A percentile compares a stretch with the other conserved stretches of the same genome.
These are phyloP conservation scores for Diaporthe aspalathi DNA, from an alignment of 2,329 filamentous ascomycete species.

Conservation along the genomic window DNA sequence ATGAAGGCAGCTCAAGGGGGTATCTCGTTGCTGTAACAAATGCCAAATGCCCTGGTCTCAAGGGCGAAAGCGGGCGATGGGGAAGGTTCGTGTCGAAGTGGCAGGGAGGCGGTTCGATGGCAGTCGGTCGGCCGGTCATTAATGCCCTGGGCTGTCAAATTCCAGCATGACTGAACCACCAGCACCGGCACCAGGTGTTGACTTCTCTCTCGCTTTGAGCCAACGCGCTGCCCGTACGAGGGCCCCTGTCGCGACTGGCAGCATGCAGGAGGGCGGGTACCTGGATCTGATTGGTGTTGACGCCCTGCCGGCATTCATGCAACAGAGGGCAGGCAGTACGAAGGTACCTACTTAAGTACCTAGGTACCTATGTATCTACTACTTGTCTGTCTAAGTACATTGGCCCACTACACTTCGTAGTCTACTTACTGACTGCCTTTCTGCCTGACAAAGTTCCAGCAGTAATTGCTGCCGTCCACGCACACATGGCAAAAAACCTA, in stretches of 20 bases:
- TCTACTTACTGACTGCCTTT: too few species aligned
- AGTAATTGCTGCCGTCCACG: not conserved
- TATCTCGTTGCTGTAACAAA: slow-evolving; percentile 37
- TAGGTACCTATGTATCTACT: not conserved
- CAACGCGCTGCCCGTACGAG: slow-evolving; percentile 38
- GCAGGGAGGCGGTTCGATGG: slow-evolving; percentile 20
- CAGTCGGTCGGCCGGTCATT: slow-evolving; percentile 6
- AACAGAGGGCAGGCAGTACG: not conserved
- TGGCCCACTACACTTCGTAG: too few species aligned
- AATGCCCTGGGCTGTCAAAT: slow-evolving; percentile 20
- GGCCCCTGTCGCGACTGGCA: slow-evolving; percentile 38
- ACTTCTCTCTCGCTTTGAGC: slow-evolving; percentile 36
- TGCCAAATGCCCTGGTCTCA: slow-evolving; percentile 31
- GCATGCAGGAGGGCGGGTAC: slow-evolving; percentile 25
- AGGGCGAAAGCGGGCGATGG: slow-evolving; percentile 20
- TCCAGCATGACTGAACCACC: slow-evolving; percentile 31
- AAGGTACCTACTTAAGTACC: too few species aligned
- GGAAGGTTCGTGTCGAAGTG: slow-evolving; percentile 25
- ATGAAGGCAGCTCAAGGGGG: slow-evolving; percentile 33
- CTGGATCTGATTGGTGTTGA: slow-evolving; percentile 27
- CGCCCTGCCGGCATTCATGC: slow-evolving; percentile 22
- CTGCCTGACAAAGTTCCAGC: too few species aligned
- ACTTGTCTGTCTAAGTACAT: too few species aligned
- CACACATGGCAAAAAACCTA: slow-evolving; percentile 19
- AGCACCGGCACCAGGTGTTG: slow-evolving; percentile 31